Base-by-base conservation (phyloP, 192 early-diverging fungal genomes). In the Mortierella hygrophila region DNA sequence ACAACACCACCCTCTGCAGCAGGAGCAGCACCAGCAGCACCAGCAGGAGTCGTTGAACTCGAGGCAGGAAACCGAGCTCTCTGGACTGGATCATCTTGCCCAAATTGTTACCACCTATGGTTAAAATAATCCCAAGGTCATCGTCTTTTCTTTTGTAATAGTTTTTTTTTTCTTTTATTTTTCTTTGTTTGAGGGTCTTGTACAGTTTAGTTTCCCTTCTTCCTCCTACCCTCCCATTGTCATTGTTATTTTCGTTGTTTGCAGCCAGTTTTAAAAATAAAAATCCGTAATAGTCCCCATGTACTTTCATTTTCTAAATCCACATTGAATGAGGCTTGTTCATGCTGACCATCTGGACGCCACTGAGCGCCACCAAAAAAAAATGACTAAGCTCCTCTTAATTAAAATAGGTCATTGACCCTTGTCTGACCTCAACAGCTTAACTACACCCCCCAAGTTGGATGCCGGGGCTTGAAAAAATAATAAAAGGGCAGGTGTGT, bases 21-120 rank as follows among this genome's bases (percentile, higher is more conserved):
- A 65, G 13, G 26, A 65, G 74, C 44, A 49, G 55, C 21, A 74
- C 23, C 29, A 49, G 37, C 49, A 75, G 6, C 32, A 54, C 0
- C 49, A 26, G 55, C 15, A 75, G 55, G 38, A 41, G 29, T 55
- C 38, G 29, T 29, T 63, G 63, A 54, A 44, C 73, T 52, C 40
- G 46, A 77, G 41, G 6, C 75, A 40, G 5, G 23, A 13, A 77
- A 78, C 60, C 18, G 84, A 86, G n/a, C 68, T 86, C 49, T 86
- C 84, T 68, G 78, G 79, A 10, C 54, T 86, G 40, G 84, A 75
- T 5, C 84, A 86, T 47, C 79, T 86, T 38, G 84, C 84, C 23
- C 84, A 86, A 54, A 78, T 86, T 55, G 84, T 81, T 54, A 81
- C 79, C 16, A 86, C 84, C 60, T 86, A 73, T 70, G 84, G 84